Evolutionary conservation across 176 grass and related monocot species (phyloP).

Genomic region (Tillandsia leiboldiana): DNA sequence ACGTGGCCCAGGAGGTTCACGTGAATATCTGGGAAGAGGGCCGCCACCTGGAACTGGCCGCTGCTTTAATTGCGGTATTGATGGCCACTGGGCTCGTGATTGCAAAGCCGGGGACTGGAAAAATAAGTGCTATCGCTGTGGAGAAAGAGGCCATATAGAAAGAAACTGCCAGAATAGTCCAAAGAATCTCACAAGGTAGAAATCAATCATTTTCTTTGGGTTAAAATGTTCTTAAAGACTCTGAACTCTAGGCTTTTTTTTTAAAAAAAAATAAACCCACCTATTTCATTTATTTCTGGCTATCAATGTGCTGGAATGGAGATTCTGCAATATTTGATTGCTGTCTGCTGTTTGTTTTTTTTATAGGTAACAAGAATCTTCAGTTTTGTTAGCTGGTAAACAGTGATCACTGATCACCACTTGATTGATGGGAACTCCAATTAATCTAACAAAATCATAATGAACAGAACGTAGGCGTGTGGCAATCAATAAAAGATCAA

Average conservation of each 20-base stretch:
- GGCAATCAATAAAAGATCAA: too few species aligned
- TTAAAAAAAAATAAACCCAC: conserved; percentile 20
- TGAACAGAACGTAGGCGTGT: too few species aligned
- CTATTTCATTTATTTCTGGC: too few species aligned
- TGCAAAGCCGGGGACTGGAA: conserved; percentile 99
- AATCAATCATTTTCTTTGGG: conserved; percentile 36
- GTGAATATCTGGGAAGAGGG: conserved; percentile 78
- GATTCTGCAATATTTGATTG: background rate
- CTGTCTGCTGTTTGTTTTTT: conserved; percentile 3
- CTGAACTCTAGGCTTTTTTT: conserved; percentile 41
- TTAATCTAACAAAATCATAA: too few species aligned
- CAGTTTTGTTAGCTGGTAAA: too few species aligned
- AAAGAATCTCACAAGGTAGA: conserved; percentile 59
- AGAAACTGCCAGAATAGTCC: conserved; percentile 98
- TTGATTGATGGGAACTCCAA: too few species aligned
- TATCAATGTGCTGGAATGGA: too few species aligned
- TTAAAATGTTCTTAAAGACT: background rate
- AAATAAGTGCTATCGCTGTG: conserved; percentile 97
- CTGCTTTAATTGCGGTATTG: conserved; percentile 96
- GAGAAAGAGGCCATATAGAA: conserved; percentile 93
- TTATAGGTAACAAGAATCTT: background rate
- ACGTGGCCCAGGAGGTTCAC: conserved; percentile 58
- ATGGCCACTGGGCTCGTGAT: conserved; percentile 95
- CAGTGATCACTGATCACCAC: too few species aligned
- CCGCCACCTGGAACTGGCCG: conserved; percentile 84